Evolutionary conservation across 108 stramenopile genomes (phyloP).

Genomic region (Nitzschia sp.): DNA sequence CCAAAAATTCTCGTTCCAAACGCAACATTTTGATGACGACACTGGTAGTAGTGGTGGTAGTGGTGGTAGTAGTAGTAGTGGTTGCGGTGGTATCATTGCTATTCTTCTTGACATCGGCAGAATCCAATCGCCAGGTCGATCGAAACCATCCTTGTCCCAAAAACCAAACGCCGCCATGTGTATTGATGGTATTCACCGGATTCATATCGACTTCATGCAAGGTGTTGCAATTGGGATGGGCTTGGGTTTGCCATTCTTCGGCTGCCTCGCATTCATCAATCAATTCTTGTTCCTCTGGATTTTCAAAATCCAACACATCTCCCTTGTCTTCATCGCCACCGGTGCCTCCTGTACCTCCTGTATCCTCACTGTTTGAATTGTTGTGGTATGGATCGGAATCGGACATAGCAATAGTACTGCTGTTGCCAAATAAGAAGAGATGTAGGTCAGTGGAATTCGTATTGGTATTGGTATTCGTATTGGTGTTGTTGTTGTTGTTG

Average conservation of each 20-base stretch:
- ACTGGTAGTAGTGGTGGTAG: too few relatives aligned
- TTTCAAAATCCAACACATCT: not conserved
- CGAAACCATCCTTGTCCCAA: constrained; percentile 88
- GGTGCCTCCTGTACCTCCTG: not conserved
- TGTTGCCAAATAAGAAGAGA: too few relatives aligned
- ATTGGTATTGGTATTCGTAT: too few relatives aligned
- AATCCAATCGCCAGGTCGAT: constrained; percentile 62
- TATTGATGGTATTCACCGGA: constrained; percentile 13
- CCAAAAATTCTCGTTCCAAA: constrained; percentile 75
- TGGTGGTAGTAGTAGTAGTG: not conserved
- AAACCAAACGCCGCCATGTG: constrained; percentile 46
- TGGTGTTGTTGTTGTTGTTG: too few relatives aligned
- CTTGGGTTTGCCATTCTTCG: constrained; percentile 57
- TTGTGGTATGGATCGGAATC: too few relatives aligned
- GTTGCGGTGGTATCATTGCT: too few relatives aligned
- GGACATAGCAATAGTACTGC: too few relatives aligned
- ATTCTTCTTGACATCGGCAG: not conserved
- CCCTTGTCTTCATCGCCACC: constrained; percentile 1
- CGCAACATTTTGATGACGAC: constrained; percentile 83
- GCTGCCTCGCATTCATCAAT: not conserved
- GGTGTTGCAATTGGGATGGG: constrained; percentile 70
- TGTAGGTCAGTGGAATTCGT: too few relatives aligned
- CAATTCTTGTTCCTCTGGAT: not conserved
- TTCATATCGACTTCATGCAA: constrained; percentile 66
- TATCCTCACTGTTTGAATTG: not conserved